Base-by-base conservation (phyloP, 148 eudicot species). In the Salicornia ramosissima region DNA sequence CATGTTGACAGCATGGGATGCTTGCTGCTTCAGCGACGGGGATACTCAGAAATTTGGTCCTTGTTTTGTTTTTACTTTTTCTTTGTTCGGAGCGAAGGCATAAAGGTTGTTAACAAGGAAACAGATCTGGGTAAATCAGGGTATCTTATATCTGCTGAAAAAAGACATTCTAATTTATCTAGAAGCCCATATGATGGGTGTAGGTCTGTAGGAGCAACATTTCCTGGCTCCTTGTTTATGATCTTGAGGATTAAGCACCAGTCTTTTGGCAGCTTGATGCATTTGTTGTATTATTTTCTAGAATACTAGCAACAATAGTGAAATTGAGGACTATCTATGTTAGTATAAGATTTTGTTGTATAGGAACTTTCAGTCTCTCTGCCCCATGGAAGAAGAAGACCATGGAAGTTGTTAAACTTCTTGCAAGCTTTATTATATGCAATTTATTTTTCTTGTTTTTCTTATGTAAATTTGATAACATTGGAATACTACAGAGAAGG, bases 341-440 rank as follows among this genome's bases (percentile, higher is more conserved):
- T 24, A 36, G 46, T 36, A 49, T 12, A 13, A 39, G 45, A 53
- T 14, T 52, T 34, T 24, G 6, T 52, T 22, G 5, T 14, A 1
- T 47, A 6, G 10, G 68, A 65, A 30, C 40, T 47, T 47, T 40
- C n/a, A 16, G 25, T 36, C 29, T 33, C 55, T 3, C 14, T 8
- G 21, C 10, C 30, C 22, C 68, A 59, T 43, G 10, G n/a, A n/a
- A n/a, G 36, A 71, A 34, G n/a, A 43, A n/a, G 31, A 18, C 50
- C 51, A 22, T 73, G 65, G 45, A 47, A 43, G 25, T 30, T 25
- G 28, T 65, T 53, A 42, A 21, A 54, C 56, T 71, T 29, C 30
- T 52, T 25, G 47, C 22, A 10, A 57, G 59, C 47, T 47, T 34
- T 25, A 45, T 56, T 19, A 71, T 13, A 34, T 45, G 14, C 13